Evolutionary conservation across 768 basidiomycete genomes (phyloP), one percentile per base, ranked within the genome.

Genomic region (Leucogyrophana mollusca): DNA sequence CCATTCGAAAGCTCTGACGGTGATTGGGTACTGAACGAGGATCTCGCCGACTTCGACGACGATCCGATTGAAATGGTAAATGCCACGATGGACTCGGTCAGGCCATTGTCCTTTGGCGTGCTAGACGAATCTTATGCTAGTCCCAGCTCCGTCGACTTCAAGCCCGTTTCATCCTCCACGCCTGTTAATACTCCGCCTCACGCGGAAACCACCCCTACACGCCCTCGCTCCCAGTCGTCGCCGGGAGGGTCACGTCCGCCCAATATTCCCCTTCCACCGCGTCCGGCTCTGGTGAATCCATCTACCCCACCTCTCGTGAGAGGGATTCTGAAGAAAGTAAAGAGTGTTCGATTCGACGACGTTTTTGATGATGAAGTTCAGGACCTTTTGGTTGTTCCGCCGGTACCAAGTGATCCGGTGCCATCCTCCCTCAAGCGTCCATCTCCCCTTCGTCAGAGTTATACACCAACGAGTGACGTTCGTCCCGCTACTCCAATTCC

Each of bases 281-380:
- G 55, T 21, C 50, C 58, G 21, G 59, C 49, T 34, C 53, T 62
- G 38, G 40, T 57, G 50, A 57, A 40, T 40, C 59, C 55, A 20
- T 59, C 57, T 4, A 69, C 60, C 23, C 54, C 63, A 36, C 53
- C 56, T 6, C 60, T 61, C 0, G 61, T 65, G 16, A 61, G 61
- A 44, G 62, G 71, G 18, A 72, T 72, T 39, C 56, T 72, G 49
- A 72, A 72, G 60, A 67, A 64, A 50, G 58, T 52, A 48, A 71
- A 72, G 61, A 64, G 56, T 34, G 70, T 72, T 32, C 68, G 71
- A 25, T 72, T 72, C 49, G 63, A 64, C 21, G 65, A 64, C 25
- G 8, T 17, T 36, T 27, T 41, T 27, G 24, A 5, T 43, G 39
- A 32, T 11, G 55, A 51, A 23, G 21, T 35, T n/a, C 34, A 45